Percentiles rank a stretch among this genome's conserved stretches.
Evolutionary conservation across 257 asterid genomes (phyloP).

Genomic region (Solanum appendiculatum): DNA sequence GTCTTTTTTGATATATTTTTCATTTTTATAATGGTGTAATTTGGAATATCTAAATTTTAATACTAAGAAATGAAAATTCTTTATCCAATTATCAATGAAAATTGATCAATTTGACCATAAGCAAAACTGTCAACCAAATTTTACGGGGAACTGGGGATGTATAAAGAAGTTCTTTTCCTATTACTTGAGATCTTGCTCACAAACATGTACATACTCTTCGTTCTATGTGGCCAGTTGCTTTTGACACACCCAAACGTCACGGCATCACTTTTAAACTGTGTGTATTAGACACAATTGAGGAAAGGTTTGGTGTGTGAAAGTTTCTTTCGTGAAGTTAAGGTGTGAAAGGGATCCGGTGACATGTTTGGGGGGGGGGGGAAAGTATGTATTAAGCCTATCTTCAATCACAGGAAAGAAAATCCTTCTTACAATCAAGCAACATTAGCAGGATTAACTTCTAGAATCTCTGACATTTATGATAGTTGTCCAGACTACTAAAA

Average conservation of each 20-base stretch:
- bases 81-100: not conserved
- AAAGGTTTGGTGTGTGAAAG: not conserved
- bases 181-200: not conserved
- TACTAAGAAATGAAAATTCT: not conserved
- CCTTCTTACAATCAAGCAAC: not conserved
- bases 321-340: not conserved
- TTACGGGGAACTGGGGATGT: not conserved
- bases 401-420: not conserved
- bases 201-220: not conserved
- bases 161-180: not conserved
- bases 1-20: not conserved
- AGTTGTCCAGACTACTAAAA: not conserved
- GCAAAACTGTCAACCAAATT: not conserved
- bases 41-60: not conserved
- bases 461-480: not conserved
- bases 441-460: not conserved
- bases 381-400: not conserved
- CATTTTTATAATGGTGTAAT: not conserved
- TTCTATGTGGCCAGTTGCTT: not conserved
- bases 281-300: not conserved
- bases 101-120: not conserved
- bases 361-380: not conserved
- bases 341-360: not conserved
- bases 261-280: not conserved
- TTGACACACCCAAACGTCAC: not conserved